These are phyloP conservation scores for Microcos paniculata DNA, from an alignment of 345 rosid species.

Conservation along the genomic window DNA sequence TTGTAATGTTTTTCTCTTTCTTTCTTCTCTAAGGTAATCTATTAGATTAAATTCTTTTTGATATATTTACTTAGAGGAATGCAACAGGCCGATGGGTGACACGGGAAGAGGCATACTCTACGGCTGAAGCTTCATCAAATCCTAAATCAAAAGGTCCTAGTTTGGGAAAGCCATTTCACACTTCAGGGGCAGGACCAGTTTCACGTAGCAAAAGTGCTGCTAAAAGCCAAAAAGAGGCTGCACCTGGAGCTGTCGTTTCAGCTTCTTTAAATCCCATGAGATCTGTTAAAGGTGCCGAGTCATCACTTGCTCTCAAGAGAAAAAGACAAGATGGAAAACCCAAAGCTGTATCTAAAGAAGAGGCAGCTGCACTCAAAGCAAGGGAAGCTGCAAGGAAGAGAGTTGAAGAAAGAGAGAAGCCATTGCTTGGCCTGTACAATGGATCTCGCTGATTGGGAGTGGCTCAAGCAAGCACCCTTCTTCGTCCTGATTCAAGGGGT, in stretches of 20 bases:
- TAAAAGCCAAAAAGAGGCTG: slow-evolving; percentile 33
- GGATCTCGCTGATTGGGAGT: slow-evolving; percentile 43
- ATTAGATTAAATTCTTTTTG: slow-evolving; percentile 7
- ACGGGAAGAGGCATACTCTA: slow-evolving; percentile 74
- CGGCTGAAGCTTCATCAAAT: slow-evolving; percentile 37
- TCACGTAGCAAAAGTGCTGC: slow-evolving; percentile 31
- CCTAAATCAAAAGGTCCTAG: slow-evolving; percentile 39
- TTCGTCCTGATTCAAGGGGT: slow-evolving; percentile 13
- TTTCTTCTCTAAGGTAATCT: not conserved
- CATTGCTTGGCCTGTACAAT: slow-evolving; percentile 84
- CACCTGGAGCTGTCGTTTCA: slow-evolving; percentile 66
- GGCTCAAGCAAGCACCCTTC: slow-evolving; percentile 13
- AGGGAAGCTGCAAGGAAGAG: slow-evolving; percentile 96
- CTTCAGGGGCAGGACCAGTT: slow-evolving; percentile 31
- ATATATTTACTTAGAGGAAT: slow-evolving; percentile 23
- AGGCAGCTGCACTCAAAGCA: slow-evolving; percentile 78
- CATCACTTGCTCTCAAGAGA: slow-evolving; percentile 64
- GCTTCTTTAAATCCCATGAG: slow-evolving; percentile 62
- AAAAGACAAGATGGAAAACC: slow-evolving; percentile 67
- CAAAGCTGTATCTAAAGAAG: slow-evolving; percentile 68
- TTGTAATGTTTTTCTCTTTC: not conserved
- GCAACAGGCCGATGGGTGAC: slow-evolving; percentile 88
- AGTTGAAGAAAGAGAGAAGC: slow-evolving; percentile 86
- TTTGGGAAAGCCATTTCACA: slow-evolving; percentile 34
- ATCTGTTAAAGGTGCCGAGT: slow-evolving; percentile 63